phyloP scores from a whole-genome alignment of 148 eudicot genomes.

The Polygonum maritimum region DNA sequence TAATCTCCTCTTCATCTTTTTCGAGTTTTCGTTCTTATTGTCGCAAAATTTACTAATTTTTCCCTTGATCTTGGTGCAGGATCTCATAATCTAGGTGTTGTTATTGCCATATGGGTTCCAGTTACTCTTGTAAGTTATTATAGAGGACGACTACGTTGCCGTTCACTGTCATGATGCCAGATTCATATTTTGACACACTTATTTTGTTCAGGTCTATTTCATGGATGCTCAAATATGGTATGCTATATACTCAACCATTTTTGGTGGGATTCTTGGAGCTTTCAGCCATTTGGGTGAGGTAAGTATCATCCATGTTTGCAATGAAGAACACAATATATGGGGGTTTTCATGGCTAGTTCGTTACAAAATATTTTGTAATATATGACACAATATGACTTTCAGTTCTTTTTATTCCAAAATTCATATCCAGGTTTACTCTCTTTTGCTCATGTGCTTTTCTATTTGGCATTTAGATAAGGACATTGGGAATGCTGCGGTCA shows the following conservation, averaged over 20 bases:
- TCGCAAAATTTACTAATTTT: slow-evolving; percentile 17
- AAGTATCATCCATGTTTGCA: slow-evolving; percentile 12
- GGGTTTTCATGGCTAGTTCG: background rate
- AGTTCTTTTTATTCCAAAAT: background rate
- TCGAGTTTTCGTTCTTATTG: slow-evolving; percentile 6
- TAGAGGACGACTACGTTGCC: background rate
- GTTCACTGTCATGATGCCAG: slow-evolving; percentile 9
- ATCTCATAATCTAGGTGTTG: slow-evolving; percentile 66
- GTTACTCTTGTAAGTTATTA: slow-evolving; percentile 64
- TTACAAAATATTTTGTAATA: background rate
- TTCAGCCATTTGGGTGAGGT: slow-evolving; percentile 99
- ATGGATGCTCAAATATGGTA: slow-evolving; percentile 99
- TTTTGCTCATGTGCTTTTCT: slow-evolving; percentile 12
- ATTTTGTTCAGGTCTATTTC: slow-evolving; percentile 63
- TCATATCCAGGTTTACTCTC: background rate
- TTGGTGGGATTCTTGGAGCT: slow-evolving; percentile 97
- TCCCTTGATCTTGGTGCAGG: slow-evolving; percentile 39
- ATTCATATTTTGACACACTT: slow-evolving; percentile 9
- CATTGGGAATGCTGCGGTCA: slow-evolving; percentile 92
- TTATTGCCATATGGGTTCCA: slow-evolving; percentile 89
- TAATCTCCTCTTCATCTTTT: background rate
- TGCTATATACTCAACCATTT: slow-evolving; percentile 81
- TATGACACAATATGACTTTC: background rate
- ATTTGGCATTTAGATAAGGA: slow-evolving; percentile 53
- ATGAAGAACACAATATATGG: background rate